These are phyloP conservation scores for Avena sativa DNA, from an alignment of 176 grass and related monocot species.

Conservation along the genomic window DNA sequence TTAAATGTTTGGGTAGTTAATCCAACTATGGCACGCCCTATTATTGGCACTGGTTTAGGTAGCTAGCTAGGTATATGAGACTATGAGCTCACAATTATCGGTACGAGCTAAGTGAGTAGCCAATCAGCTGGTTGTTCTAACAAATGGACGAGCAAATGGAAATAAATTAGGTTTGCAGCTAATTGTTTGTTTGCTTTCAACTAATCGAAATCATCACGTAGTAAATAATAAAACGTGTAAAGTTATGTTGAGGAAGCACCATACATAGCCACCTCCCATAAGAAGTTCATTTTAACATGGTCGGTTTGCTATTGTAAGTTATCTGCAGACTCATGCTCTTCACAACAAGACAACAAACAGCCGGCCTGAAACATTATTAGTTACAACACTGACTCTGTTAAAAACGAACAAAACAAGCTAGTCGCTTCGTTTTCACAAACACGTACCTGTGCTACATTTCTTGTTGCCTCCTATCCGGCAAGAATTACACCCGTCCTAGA, in stretches of 20 bases:
- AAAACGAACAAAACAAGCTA: slow-evolving; percentile 39
- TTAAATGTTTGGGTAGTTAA: no score
- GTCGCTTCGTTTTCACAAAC: slow-evolving; percentile 33
- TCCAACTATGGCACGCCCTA: no score
- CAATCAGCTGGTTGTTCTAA: no score
- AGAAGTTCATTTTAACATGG: slow-evolving; percentile 35
- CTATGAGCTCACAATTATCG: background rate
- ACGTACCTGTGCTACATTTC: background rate
- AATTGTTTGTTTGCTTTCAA: background rate
- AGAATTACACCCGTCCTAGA: background rate
- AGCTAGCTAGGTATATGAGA: background rate
- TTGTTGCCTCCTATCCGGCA: slow-evolving; percentile 36
- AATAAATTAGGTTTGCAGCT: background rate
- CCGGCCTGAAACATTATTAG: slow-evolving; percentile 47
- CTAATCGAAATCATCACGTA: background rate
- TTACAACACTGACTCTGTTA: slow-evolving; percentile 37
- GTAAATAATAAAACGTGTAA: background rate
- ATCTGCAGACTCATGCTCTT: slow-evolving; percentile 28
- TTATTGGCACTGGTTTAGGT: background rate
- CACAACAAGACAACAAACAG: slow-evolving; percentile 38
- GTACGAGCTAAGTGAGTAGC: background rate
- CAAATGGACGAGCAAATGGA: no score
- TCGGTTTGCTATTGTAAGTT: slow-evolving; percentile 47
- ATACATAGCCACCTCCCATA: slow-evolving; percentile 36
- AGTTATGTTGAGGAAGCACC: background rate